Evolutionary conservation across 306 rosid species (phyloP).

Genomic region (Lathyrus oleraceus): DNA sequence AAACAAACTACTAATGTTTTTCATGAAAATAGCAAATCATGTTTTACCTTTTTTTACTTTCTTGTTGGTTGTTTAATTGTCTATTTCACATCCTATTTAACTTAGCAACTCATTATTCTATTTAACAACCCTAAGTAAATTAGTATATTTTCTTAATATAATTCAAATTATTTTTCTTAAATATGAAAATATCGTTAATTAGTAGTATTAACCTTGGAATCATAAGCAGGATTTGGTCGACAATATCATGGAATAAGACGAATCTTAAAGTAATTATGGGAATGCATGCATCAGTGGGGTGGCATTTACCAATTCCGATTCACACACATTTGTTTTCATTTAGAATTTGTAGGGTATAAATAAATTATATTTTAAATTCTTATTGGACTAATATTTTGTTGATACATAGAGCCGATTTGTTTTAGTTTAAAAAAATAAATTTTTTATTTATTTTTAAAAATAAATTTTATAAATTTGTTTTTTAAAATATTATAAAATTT

Average conservation of each 20-base stretch:
- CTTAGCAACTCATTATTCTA: not conserved
- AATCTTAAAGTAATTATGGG: not conserved
- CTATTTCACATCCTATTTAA: slow-evolving; percentile 34
- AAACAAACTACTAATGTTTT: slow-evolving; percentile 36
- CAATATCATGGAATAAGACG: slow-evolving; percentile 10
- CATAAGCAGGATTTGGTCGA: slow-evolving; percentile 9
- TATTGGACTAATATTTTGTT: no score
- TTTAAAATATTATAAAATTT: no score
- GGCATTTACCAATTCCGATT: not conserved
- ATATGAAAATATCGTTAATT: not conserved
- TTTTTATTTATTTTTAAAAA: no score
- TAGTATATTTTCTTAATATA: not conserved
- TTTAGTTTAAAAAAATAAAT: no score
- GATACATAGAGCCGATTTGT: no score
- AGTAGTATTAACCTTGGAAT: not conserved
- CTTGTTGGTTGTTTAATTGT: slow-evolving; percentile 31
- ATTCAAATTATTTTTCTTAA: not conserved
- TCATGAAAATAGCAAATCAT: slow-evolving; percentile 28
- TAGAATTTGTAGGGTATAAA: no score
- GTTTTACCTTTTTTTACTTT: slow-evolving; percentile 32
- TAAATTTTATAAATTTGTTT: no score
- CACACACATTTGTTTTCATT: no score
- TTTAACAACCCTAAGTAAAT: not conserved
- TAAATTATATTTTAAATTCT: no score
- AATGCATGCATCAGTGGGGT: not conserved